Conservation (phyloP, 148 eudicot genomes). For the Vaccinium darrowii region DNA sequence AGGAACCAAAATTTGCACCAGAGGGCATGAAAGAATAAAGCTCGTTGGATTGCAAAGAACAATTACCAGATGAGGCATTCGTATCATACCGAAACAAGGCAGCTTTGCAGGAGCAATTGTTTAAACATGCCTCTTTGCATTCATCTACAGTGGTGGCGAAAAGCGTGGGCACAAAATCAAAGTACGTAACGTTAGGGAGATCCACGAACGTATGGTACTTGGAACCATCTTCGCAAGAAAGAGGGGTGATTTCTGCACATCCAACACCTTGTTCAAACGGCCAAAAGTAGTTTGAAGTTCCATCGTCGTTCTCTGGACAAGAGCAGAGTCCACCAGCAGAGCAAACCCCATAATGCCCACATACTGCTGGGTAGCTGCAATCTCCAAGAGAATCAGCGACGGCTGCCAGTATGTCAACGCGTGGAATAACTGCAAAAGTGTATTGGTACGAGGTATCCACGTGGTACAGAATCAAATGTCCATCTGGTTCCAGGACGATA, state of each 20-base stretch:
- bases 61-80: neutral
- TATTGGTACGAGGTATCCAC: neutral
- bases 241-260: constrained; percentile 4
- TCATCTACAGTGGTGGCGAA: neutral
- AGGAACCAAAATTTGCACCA: neutral
- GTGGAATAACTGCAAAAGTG: neutral
- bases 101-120: neutral
- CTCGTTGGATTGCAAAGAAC: neutral
- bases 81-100: neutral
- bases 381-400: neutral
- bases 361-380: constrained; percentile 16
- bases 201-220: constrained; percentile 6
- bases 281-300: neutral
- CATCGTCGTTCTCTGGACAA: neutral
- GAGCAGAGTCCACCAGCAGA: neutral
- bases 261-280: neutral
- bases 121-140: constrained; percentile 17
- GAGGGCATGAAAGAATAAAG: constrained; percentile 10
- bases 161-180: neutral
- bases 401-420: neutral
- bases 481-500: constrained; percentile 13
- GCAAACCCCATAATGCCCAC: constrained; percentile 25
- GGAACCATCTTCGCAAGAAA: constrained; percentile 7
- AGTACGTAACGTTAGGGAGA: constrained; percentile 13
- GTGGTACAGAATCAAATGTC: constrained; percentile 18